phyloP scores from a whole-genome alignment of 2,329 filamentous ascomycete species.

The Ramularia collo-cygni region DNA sequence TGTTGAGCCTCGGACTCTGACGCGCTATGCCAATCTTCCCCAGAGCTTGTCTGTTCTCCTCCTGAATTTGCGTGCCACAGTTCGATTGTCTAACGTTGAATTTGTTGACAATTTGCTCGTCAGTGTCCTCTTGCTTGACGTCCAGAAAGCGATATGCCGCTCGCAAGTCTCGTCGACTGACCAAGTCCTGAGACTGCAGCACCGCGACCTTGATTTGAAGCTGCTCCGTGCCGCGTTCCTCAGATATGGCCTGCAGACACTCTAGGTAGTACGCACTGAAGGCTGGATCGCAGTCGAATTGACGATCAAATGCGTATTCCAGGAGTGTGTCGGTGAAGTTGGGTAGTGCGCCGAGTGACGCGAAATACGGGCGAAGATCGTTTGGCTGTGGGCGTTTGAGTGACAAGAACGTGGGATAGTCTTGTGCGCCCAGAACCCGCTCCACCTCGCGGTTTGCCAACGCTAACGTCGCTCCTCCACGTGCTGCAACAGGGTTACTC shows the following conservation, averaged over 20 bases:
- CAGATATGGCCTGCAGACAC: conserved; percentile 55
- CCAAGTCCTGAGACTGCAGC: conserved; percentile 52
- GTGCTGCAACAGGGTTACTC: conserved; percentile 23
- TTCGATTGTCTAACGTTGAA: conserved; percentile 55
- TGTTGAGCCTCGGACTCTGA: conserved; percentile 51
- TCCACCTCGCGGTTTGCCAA: conserved; percentile 29
- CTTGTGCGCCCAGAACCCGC: conserved; percentile 28
- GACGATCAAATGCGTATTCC: conserved; percentile 55
- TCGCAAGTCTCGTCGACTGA: conserved; percentile 50
- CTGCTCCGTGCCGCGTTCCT: conserved; percentile 48
- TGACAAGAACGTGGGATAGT: too few species aligned
- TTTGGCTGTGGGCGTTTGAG: neutral
- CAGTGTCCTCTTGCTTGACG: conserved; percentile 43
- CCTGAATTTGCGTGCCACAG: conserved; percentile 46
- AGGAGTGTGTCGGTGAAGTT: conserved; percentile 59
- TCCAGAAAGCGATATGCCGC: conserved; percentile 55
- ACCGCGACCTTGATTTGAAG: conserved; percentile 53
- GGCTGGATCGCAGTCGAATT: conserved; percentile 48
- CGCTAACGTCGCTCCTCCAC: conserved; percentile 28
- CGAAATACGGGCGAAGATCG: conserved; percentile 33
- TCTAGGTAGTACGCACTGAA: conserved; percentile 57
- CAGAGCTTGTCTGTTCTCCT: conserved; percentile 50
- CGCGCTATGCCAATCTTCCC: conserved; percentile 54
- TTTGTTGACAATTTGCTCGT: conserved; percentile 55
- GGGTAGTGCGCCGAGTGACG: conserved; percentile 54